Base-by-base conservation (phyloP, 768 basidiomycete genomes). In the Leccinum incarnatum region DNA sequence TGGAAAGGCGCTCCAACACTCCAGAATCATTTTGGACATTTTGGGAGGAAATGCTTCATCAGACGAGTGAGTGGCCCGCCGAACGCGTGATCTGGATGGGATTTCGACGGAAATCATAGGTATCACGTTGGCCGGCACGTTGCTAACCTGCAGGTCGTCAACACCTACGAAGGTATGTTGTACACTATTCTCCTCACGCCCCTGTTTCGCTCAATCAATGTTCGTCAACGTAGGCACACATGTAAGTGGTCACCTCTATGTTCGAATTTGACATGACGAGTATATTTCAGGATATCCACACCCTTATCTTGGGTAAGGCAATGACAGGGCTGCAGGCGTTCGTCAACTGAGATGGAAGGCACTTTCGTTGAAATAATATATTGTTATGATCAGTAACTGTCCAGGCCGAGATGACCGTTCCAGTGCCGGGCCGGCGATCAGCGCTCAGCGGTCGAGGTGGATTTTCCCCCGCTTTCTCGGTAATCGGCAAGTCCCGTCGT, bases 111-210 rank as follows among this genome's bases (percentile, higher is more conserved):
- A 48, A 48, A 40, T 17, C 45, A 1, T 59, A 95, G 92, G 72
- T 97, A 95, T 69, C 92, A 94, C 69, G 86, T 98, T 55, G 93
- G 92, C n/a, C 78, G 96, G 34, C 95, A 98, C 76, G 95, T 92
- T 9, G 90, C 91, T 1, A 98, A 98, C 73, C 71, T 97, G 59
- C 95, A 98, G 69, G 89, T 98, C n/a, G 88, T 93, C 8, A 95
- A 95, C 65, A 98, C 95, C 0, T 97, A 97, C 69, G 95, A 97
- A 79, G 95, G 92, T 81, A 70, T 30, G 78, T 58, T 62, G 34
- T 55, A 55, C 42, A 46, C 50, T 53, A 45, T 37, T 48, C 2
- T 34, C 27, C 4, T 23, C 56, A 15, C 27, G 14, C 4, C 15
- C 12, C 1, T 30, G 36, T 50, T 32, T 49, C 47, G 48, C 57